Conservation (phyloP, 257 asterid genomes). For the Nicotiana knightiana region DNA sequence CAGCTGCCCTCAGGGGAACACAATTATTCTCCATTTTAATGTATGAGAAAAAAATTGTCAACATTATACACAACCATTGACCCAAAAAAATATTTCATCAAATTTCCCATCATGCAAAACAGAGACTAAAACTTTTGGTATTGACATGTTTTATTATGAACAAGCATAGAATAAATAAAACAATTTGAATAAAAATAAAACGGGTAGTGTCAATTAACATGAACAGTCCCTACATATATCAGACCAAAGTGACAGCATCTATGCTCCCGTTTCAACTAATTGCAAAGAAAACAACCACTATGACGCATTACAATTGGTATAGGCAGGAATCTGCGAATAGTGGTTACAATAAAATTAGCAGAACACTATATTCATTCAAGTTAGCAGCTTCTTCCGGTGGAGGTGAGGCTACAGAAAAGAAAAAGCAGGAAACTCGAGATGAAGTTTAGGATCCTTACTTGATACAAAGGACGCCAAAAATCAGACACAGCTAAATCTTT, state of each 20-base stretch:
- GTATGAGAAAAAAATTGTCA: not conserved
- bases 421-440: conserved; percentile 6
- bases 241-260: not conserved
- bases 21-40: not conserved
- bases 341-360: not conserved
- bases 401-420: not conserved
- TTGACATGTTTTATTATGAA: not conserved
- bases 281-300: not conserved
- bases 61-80: not conserved
- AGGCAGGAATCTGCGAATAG: not conserved
- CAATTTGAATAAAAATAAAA: too few species aligned
- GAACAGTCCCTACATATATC: not conserved
- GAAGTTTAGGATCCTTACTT: conserved; percentile 37
- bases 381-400: not conserved
- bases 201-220: not conserved
- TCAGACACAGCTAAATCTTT: conserved; percentile 69
- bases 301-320: not conserved
- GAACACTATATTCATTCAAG: not conserved
- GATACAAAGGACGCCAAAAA: conserved; percentile 85
- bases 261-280: not conserved
- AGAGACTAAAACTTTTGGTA: not conserved
- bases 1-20: too few species aligned
- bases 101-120: not conserved
- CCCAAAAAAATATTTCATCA: not conserved
- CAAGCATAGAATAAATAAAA: not conserved